Conservation (phyloP, 2,329 filamentous ascomycete species). For the Aspergillus sp. region DNA sequence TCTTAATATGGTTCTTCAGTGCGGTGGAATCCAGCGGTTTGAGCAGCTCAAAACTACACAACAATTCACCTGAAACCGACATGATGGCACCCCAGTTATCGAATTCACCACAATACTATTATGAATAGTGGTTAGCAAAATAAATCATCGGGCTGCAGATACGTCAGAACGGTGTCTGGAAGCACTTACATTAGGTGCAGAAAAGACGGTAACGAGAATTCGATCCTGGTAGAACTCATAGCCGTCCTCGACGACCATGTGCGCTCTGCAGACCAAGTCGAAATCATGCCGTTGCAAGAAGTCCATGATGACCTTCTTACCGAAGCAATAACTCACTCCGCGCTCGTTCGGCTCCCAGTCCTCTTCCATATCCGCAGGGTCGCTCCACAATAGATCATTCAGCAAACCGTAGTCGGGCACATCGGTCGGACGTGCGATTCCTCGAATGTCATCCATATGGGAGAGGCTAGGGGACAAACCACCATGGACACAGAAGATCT, state of each 20-base stretch:
- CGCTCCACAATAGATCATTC: constrained; percentile 95
- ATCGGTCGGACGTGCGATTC: constrained; percentile 93
- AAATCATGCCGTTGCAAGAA: constrained; percentile 95
- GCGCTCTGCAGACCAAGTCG: constrained; percentile 92
- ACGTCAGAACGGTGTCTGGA: not conserved
- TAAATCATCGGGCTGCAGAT: not conserved
- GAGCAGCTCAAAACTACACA: constrained; percentile 95
- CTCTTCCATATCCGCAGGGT: constrained; percentile 95
- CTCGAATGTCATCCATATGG: constrained; percentile 98
- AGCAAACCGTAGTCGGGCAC: constrained; percentile 95
- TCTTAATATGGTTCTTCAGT: constrained; percentile 98
- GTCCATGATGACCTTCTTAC: constrained; percentile 96
- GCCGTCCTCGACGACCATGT: constrained; percentile 99
- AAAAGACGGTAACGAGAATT: constrained; percentile 94
- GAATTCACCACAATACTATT: constrained; percentile 96
- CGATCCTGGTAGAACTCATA: constrained; percentile 99
- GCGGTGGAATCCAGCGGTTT: constrained; percentile 96
- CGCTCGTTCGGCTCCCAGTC: constrained; percentile 98
- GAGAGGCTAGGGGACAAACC: constrained; percentile 87
- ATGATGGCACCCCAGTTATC: constrained; percentile 99
- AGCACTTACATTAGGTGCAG: constrained; percentile 84
- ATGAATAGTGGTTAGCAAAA: constrained; percentile 27
- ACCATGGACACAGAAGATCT: constrained; percentile 97
- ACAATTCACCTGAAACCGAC: constrained; percentile 89
- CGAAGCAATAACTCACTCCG: constrained; percentile 97